Percentiles rank a stretch among this genome's conserved stretches.
Evolutionary conservation across 2,329 filamentous ascomycete species (phyloP).

Genomic region (Cytospora leucostoma): DNA sequence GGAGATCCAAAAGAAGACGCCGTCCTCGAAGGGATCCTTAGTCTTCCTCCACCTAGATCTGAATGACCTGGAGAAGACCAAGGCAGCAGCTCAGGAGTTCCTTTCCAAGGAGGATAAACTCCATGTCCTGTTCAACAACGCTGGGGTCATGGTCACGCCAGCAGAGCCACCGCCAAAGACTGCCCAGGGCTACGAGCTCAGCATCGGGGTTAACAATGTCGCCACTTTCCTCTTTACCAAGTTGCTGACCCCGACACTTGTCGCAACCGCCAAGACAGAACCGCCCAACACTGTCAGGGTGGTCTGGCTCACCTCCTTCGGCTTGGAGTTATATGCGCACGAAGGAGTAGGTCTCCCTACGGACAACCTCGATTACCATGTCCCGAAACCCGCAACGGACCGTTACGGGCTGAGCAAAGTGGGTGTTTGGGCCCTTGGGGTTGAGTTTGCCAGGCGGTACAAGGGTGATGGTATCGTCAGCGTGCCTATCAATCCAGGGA

Average conservation of each 20-base stretch:
- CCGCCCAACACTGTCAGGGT: conserved; percentile 20
- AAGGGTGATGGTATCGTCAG: conserved; percentile 32
- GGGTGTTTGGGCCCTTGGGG: conserved; percentile 30
- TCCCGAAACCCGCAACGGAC: conserved; percentile 3
- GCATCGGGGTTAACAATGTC: conserved; percentile 27
- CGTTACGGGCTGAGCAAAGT: conserved; percentile 34
- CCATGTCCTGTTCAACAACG: conserved; percentile 45
- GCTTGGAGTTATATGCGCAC: conserved; percentile 14
- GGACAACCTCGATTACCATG: conserved; percentile 22
- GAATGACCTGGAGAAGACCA: conserved; percentile 33
- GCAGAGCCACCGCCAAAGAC: conserved; percentile 30
- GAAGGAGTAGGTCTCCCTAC: conserved; percentile 15
- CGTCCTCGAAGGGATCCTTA: conserved; percentile 33
- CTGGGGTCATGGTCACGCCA: conserved; percentile 38
- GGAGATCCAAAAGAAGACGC: conserved; percentile 36
- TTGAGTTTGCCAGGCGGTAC: conserved; percentile 32
- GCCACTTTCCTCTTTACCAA: conserved; percentile 26
- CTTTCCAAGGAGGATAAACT: conserved; percentile 34
- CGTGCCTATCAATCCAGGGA: conserved; percentile 34
- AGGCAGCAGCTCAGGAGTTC: conserved; percentile 31
- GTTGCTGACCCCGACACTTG: conserved; percentile 24
- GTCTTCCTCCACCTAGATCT: conserved; percentile 40
- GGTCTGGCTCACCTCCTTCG: conserved; percentile 24
- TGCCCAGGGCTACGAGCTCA: conserved; percentile 28
- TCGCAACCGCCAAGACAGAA: conserved; percentile 12